phyloP scores from a whole-genome alignment of 2,329 filamentous ascomycete species.

The Zelopaecilomyces penicillatus region DNA sequence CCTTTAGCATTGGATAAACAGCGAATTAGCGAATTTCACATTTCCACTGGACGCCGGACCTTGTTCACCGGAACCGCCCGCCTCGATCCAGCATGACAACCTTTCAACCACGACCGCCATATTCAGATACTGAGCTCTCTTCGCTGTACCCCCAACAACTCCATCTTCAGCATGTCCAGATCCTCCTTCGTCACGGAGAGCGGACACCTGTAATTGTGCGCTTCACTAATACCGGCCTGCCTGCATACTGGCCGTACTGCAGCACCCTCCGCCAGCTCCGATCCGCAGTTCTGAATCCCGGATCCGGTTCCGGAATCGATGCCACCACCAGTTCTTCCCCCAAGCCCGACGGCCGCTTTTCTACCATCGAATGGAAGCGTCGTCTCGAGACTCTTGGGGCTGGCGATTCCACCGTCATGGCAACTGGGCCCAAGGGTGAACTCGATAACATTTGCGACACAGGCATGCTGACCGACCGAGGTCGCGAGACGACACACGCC shows the following conservation, averaged over 20 bases:
- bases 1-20: no score
- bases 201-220: conserved; percentile 81
- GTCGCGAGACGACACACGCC: conserved; percentile 61
- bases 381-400: conserved; percentile 74
- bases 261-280: conserved; percentile 63
- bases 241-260: conserved; percentile 83
- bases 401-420: conserved; percentile 61
- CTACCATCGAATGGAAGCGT: conserved; percentile 53
- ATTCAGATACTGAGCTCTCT: conserved; percentile 71
- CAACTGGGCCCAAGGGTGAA: conserved; percentile 57
- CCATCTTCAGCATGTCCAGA: conserved; percentile 81
- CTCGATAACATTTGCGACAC: conserved; percentile 75
- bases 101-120: conserved; percentile 63
- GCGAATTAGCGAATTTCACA: no score
- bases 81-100: conserved; percentile 57
- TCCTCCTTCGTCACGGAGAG: conserved; percentile 72
- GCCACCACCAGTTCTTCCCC: conserved; percentile 9
- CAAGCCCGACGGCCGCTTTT: conserved; percentile 20
- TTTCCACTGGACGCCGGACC: no score
- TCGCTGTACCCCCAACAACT: conserved; percentile 73
- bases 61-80: no score
- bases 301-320: conserved; percentile 20
- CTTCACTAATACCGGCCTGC: conserved; percentile 69
- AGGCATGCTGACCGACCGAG: conserved; percentile 68
- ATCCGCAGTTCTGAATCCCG: conserved; percentile 38